phyloP scores from a whole-genome alignment of 116 monocot species.

The Papilionanthe hybrid region DNA sequence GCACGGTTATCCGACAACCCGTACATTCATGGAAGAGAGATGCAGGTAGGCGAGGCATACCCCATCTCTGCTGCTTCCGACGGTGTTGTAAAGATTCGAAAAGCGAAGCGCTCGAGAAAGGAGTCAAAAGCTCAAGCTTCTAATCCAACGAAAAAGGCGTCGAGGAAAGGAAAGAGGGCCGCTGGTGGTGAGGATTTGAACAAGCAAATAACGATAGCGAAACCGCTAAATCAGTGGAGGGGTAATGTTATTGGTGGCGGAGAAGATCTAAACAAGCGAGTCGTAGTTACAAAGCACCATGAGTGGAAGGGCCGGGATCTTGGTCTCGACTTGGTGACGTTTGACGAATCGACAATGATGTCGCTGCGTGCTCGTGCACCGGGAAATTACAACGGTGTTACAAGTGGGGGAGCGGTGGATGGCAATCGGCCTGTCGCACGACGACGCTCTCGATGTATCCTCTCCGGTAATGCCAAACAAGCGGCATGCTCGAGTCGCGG shows the following conservation, averaged over 20 bases:
- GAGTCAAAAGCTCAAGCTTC: conserved; percentile 22
- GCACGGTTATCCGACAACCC: conserved; percentile 18
- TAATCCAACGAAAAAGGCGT: conserved; percentile 16
- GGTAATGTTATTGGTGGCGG: conserved; percentile 1
- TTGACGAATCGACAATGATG: conserved; percentile 63
- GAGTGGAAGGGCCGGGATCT: conserved; percentile 56
- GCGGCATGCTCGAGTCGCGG: conserved; percentile 57
- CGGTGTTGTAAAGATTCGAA: conserved; percentile 10
- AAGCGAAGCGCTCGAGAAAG: conserved; percentile 33
- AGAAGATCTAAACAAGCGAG: conserved; percentile 19
- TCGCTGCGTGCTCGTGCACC: conserved; percentile 65
- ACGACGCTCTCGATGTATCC: conserved; percentile 67
- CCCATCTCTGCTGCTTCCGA: conserved; percentile 22
- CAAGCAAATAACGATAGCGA: conserved; percentile 21
- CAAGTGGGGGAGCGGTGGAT: conserved; percentile 86
- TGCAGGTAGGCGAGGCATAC: conserved; percentile 29
- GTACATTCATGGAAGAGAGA: conserved; percentile 25
- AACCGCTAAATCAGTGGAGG: conserved; percentile 24
- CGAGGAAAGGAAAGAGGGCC: conserved; percentile 23
- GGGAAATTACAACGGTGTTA: conserved; percentile 67
- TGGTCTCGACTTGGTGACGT: conserved; percentile 45
- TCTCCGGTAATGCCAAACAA: conserved; percentile 60
- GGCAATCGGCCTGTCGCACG: conserved; percentile 82
- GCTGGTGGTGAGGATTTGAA: conserved; percentile 18
- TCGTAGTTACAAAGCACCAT: conserved; percentile 20